Conservation (phyloP, 2,329 filamentous ascomycete species). For the Penicillium janthinellum region DNA sequence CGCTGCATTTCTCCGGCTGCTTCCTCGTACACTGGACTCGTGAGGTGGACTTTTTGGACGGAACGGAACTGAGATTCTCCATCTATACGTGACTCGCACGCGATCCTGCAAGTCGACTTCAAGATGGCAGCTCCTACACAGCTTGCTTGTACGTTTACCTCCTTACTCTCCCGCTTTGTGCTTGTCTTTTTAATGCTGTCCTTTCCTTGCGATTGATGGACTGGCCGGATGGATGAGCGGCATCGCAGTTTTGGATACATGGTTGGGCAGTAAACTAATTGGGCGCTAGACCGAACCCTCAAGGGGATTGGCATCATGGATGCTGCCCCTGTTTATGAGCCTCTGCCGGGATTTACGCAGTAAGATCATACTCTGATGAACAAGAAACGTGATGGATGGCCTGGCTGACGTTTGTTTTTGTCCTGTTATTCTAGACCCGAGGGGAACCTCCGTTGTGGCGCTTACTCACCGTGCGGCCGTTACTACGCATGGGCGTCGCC, state of each 20-base stretch:
- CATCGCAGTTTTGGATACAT: not conserved
- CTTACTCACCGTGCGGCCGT: constrained; percentile 92
- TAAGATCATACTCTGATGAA: constrained; percentile 28
- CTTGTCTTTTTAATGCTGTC: not conserved
- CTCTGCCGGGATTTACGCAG: constrained; percentile 75
- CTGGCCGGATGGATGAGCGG: not conserved
- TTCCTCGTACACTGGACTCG: not conserved
- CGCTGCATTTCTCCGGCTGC: not conserved
- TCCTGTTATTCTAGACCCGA: constrained; percentile 64
- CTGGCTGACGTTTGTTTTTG: constrained; percentile 15
- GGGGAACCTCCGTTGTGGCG: constrained; percentile 91
- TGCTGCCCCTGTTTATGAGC: constrained; percentile 83
- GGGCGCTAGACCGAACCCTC: constrained; percentile 75
- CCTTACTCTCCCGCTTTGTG: not conserved
- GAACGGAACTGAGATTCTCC: constrained; percentile 14
- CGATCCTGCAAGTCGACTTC: constrained; percentile 19
- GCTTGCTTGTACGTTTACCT: constrained; percentile 71
- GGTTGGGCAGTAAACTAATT: constrained; percentile 21
- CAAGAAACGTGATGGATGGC: not conserved
- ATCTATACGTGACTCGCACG: constrained; percentile 14
- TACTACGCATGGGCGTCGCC: constrained; percentile 95
- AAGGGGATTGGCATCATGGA: constrained; percentile 95
- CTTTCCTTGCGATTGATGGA: not conserved
- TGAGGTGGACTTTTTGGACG: not conserved
- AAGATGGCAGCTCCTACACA: constrained; percentile 85